Conservation (phyloP, 139 green algal species). For the Chlamydomonas applanata region DNA sequence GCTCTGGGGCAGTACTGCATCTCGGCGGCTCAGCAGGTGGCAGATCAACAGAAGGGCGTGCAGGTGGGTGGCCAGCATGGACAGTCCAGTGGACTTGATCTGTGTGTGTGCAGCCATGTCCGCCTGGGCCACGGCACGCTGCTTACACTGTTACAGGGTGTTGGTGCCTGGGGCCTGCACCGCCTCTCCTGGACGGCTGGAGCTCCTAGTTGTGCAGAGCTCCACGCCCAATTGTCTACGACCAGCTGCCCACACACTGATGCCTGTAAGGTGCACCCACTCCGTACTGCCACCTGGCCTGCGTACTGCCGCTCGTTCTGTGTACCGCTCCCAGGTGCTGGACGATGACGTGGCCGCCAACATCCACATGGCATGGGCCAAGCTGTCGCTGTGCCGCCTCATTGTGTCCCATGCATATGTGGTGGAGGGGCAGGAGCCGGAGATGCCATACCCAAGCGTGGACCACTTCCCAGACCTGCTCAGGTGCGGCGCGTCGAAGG, state of each 20-base stretch:
- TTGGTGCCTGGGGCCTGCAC: no score
- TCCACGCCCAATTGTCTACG: no score
- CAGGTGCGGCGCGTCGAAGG: slow-evolving; percentile 1
- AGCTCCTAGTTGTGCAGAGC: no score
- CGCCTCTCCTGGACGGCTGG: no score
- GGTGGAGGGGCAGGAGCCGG: slow-evolving; percentile 10
- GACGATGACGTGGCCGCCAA: slow-evolving; percentile 46
- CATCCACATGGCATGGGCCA: slow-evolving; percentile 36
- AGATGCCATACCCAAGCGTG: slow-evolving; percentile 19
- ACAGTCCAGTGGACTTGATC: background rate
- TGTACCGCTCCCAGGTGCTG: no score
- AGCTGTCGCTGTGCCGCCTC: slow-evolving; percentile 35
- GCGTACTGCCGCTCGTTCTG: no score
- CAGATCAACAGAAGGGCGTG: background rate
- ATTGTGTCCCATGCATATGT: slow-evolving; percentile 15
- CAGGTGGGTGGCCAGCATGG: background rate
- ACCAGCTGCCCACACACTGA: no score
- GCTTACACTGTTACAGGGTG: no score
- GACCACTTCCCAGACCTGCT: slow-evolving; percentile 29
- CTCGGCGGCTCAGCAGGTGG: slow-evolving; percentile 17
- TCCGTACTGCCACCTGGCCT: no score
- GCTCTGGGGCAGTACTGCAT: slow-evolving; percentile 46
- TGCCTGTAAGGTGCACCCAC: no score
- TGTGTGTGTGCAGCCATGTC: no score
- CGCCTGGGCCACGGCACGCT: no score